Percentiles rank a stretch among this genome's conserved stretches.
Evolutionary conservation across 352 stramenopile genomes (phyloP).

Genomic region (Pythium insidiosum): DNA sequence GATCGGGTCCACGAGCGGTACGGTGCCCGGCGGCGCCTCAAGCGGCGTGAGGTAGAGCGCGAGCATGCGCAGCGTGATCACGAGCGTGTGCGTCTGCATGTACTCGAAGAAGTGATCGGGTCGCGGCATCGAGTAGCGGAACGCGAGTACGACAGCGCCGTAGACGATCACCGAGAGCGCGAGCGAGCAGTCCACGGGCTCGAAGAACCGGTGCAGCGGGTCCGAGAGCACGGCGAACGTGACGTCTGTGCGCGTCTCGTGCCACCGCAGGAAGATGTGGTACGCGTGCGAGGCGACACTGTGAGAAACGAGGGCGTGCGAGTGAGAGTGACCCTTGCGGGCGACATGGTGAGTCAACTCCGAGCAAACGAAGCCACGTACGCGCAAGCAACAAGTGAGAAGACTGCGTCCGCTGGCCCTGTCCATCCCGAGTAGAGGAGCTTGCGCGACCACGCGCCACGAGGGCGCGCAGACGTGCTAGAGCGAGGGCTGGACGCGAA

Average conservation of each 20-base stretch:
- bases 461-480: background rate
- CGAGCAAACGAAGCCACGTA: slow-evolving; percentile 2
- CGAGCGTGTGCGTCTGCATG: slow-evolving; percentile 19
- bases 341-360: too few species aligned
- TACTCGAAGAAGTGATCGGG: slow-evolving; percentile 26
- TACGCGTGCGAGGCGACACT: too few species aligned
- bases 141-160: slow-evolving; percentile 12
- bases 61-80: slow-evolving; percentile 31
- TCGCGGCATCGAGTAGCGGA: slow-evolving; percentile 21
- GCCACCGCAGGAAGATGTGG: slow-evolving; percentile 19
- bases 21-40: slow-evolving; percentile 15
- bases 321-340: background rate
- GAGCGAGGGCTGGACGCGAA: background rate
- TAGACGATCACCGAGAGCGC: slow-evolving; percentile 23
- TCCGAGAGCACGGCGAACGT: slow-evolving; percentile 18
- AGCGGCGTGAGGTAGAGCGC: slow-evolving; percentile 25
- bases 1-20: slow-evolving; percentile 24
- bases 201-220: slow-evolving; percentile 17
- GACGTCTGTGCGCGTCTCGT: slow-evolving; percentile 22
- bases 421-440: slow-evolving; percentile 10
- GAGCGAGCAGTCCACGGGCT: slow-evolving; percentile 19
- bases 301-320: slow-evolving; percentile 20
- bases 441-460: slow-evolving; percentile 14
- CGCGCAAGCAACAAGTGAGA: slow-evolving; percentile 3
- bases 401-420: slow-evolving; percentile 4